Evolutionary conservation across 2,329 filamentous ascomycete genomes (phyloP).

Genomic region (Diaporthe caulivora): DNA sequence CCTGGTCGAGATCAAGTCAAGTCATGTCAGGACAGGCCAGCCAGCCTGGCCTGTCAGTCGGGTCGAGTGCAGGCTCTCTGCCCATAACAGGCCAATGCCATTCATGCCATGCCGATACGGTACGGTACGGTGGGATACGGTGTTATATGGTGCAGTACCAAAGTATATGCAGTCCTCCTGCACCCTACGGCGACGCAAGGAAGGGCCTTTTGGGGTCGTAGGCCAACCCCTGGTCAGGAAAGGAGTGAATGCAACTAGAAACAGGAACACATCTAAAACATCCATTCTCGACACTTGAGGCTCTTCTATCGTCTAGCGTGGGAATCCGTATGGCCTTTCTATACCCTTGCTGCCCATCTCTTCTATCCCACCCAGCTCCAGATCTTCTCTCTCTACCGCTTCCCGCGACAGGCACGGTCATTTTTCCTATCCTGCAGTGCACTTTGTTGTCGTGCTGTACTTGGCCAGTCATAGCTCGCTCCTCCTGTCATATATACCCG

Average conservation of each 20-base stretch:
- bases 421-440: slow-evolving; percentile 9
- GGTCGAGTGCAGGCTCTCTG: not conserved
- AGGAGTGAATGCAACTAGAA: slow-evolving; percentile 24
- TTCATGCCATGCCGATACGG: not conserved
- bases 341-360: slow-evolving; percentile 4
- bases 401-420: not conserved
- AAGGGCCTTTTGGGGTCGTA: not conserved
- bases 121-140: no score
- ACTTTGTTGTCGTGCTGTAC: slow-evolving; percentile 8
- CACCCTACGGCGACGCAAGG: not conserved
- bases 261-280: slow-evolving; percentile 29
- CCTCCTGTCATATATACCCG: not conserved
- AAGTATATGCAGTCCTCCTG: not conserved
- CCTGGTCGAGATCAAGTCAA: slow-evolving; percentile 1
- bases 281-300: slow-evolving; percentile 15
- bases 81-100: not conserved
- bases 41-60: not conserved
- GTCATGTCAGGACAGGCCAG: not conserved
- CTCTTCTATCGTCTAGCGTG: slow-evolving; percentile 16
- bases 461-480: not conserved
- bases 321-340: not conserved
- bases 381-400: not conserved
- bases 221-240: not conserved
- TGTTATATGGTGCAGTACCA: no score
- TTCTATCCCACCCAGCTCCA: not conserved